A percentile compares a stretch with the other conserved stretches of the same genome.
Conservation (phyloP, 2,329 filamentous ascomycete species). For the Aspergillus carbonarius region DNA sequence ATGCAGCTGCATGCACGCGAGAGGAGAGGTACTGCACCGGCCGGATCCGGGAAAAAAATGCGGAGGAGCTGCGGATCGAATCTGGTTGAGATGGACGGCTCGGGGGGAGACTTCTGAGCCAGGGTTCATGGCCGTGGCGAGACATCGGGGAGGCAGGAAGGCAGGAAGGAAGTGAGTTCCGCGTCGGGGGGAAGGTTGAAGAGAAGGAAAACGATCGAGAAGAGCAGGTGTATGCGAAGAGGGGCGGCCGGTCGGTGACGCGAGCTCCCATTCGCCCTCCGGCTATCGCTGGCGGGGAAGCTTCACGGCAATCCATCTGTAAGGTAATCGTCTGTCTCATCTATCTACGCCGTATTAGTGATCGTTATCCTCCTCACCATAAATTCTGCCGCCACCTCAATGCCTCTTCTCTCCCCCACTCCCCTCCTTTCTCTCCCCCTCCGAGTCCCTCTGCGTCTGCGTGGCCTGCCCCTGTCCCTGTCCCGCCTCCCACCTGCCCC, state of each 20-base stretch:
- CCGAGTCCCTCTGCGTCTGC: constrained; percentile 6
- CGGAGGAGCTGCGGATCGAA: neutral
- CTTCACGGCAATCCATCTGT: neutral
- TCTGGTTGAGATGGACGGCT: neutral
- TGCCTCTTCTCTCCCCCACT: constrained; percentile 8
- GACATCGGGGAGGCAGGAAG: neutral
- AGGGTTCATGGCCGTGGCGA: too few species aligned
- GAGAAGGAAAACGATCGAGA: constrained; percentile 16
- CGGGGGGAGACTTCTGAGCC: neutral
- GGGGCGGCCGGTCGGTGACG: constrained; percentile 1
- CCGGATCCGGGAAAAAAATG: neutral
- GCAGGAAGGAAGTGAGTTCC: neutral
- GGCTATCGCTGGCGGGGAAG: constrained; percentile 22
- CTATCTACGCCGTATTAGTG: too few species aligned
- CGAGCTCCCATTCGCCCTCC: constrained; percentile 12
- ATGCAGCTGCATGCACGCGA: neutral
- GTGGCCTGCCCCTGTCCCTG: constrained; percentile 9
- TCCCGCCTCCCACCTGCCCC: constrained; percentile 10
- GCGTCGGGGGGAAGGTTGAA: neutral
- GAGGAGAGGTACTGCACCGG: neutral
- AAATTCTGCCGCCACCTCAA: neutral
- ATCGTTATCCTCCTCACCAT: constrained; percentile 3
- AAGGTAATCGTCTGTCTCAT: neutral
- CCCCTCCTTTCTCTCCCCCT: constrained; percentile 1
- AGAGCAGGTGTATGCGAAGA: constrained; percentile 37